Evolutionary conservation across 1,284 basidiomycete genomes (phyloP).

Genomic region (Tylopilus sp.): DNA sequence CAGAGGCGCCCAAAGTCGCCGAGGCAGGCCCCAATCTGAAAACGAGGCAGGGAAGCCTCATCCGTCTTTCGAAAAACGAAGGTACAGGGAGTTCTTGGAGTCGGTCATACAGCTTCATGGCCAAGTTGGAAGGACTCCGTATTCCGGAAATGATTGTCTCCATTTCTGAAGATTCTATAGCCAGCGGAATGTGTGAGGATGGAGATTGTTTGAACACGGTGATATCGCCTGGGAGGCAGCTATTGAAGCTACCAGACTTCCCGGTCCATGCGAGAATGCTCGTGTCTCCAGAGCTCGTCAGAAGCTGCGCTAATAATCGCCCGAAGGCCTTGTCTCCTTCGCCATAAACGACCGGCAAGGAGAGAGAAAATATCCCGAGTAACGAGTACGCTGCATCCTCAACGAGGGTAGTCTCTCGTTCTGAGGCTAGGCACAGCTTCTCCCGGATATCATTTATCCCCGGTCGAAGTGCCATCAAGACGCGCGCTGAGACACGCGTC

Average conservation of each 20-base stretch:
- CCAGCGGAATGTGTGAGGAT: not conserved
- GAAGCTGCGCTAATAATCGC: not conserved
- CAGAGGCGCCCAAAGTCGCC: not conserved
- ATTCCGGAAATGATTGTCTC: not conserved
- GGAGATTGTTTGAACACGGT: not conserved
- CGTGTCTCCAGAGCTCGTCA: not conserved
- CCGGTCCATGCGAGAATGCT: conserved; percentile 1
- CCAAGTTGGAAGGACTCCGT: not conserved
- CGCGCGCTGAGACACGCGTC: not conserved
- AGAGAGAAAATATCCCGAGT: not conserved
- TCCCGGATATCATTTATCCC: not conserved
- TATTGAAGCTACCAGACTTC: not conserved
- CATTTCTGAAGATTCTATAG: not conserved
- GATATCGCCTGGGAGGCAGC: not conserved
- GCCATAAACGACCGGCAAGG: not conserved
- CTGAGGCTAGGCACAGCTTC: conserved; percentile 1
- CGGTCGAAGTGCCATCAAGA: not conserved
- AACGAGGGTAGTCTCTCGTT: not conserved
- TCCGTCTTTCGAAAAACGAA: not conserved
- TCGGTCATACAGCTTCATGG: not conserved
- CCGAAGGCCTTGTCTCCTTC: not conserved
- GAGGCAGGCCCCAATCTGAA: not conserved
- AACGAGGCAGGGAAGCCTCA: conserved; percentile 1
- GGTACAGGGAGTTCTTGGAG: not conserved
- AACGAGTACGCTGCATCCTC: conserved; percentile 5